phyloP scores from a whole-genome alignment of 1,284 basidiomycete genomes.

The Moesziomyces parantarcticus region DNA sequence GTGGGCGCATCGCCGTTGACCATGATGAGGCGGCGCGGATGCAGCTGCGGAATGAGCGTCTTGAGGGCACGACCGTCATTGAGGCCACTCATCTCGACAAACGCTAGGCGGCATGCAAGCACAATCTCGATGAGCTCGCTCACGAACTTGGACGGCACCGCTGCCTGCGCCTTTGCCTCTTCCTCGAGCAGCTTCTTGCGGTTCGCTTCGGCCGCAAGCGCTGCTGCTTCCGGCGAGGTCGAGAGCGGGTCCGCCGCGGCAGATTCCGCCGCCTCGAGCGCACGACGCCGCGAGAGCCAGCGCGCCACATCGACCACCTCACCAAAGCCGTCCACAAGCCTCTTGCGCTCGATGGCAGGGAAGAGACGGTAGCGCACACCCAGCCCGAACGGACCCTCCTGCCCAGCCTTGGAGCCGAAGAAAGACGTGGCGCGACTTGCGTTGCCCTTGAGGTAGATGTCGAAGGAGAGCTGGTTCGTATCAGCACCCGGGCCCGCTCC shows the following conservation, averaged over 20 bases:
- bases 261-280: constrained; percentile 50
- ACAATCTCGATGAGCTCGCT: constrained; percentile 79
- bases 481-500: constrained; percentile 71
- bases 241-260: constrained; percentile 15
- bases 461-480: constrained; percentile 80
- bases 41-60: constrained; percentile 94
- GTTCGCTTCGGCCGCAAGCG: constrained; percentile 72
- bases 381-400: constrained; percentile 71
- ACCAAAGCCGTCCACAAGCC: constrained; percentile 92
- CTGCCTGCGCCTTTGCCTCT: constrained; percentile 68
- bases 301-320: constrained; percentile 86
- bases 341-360: constrained; percentile 91
- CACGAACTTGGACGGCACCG: constrained; percentile 91
- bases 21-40: constrained; percentile 75
- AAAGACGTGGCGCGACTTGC: constrained; percentile 81
- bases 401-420: constrained; percentile 73
- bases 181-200: constrained; percentile 70
- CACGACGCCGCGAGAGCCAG: constrained; percentile 69
- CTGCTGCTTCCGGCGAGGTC: constrained; percentile 5
- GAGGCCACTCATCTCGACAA: constrained; percentile 93
- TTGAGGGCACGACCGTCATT: constrained; percentile 97
- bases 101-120: constrained; percentile 84
- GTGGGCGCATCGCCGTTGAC: constrained; percentile 58
- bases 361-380: constrained; percentile 92
- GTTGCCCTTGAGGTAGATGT: constrained; percentile 97